phyloP scores from a whole-genome alignment of 2,329 filamentous ascomycete species.

The Colletotrichum sp. region DNA sequence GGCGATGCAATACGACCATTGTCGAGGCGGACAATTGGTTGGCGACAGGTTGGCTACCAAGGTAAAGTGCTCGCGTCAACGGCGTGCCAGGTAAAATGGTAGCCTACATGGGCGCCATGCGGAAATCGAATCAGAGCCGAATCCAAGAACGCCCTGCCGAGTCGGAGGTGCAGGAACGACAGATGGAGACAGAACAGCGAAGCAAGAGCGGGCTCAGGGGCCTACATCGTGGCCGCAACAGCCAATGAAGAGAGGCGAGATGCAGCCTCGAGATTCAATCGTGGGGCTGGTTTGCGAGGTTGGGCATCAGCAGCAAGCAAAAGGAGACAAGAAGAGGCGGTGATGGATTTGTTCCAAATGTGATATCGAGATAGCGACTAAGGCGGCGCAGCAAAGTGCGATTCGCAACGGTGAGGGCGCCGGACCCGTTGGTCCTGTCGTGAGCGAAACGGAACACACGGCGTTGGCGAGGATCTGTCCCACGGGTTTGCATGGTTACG shows the following conservation, averaged over 20 bases:
- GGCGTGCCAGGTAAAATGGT: background rate
- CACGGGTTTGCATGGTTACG: background rate
- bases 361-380: background rate
- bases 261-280: background rate
- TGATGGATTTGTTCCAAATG: background rate
- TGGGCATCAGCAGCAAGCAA: slow-evolving; percentile 13
- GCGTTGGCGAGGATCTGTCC: background rate
- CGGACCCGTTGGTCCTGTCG: background rate
- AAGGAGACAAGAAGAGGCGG: slow-evolving; percentile 6
- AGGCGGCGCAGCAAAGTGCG: background rate
- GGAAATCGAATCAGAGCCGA: background rate
- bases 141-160: slow-evolving; percentile 4
- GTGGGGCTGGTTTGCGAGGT: background rate
- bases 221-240: background rate
- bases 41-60: background rate
- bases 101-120: background rate
- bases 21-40: background rate
- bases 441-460: background rate
- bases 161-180: background rate
- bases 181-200: background rate
- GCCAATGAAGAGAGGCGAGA: background rate
- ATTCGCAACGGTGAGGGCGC: background rate
- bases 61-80: background rate
- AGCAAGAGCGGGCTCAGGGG: slow-evolving; percentile 1
- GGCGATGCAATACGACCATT: background rate